phyloP scores from a whole-genome alignment of 805 yeast genomes.

The Yarrowia hollandica region DNA sequence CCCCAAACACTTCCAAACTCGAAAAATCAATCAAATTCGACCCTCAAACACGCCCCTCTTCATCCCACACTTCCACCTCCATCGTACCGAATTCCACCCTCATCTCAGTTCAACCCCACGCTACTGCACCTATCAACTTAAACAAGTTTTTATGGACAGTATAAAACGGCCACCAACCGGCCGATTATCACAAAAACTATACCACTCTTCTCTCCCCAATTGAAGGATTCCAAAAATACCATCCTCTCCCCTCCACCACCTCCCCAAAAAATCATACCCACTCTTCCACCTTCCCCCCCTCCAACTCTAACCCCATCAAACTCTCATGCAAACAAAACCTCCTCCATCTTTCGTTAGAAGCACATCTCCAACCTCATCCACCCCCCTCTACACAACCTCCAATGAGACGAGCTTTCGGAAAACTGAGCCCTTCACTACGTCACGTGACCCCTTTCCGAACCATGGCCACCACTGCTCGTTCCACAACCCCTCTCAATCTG shows the following conservation, averaged over 20 bases:
- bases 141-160: not conserved
- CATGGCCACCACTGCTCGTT: constrained; percentile 16
- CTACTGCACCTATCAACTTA: no score
- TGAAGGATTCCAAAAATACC: no score
- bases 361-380: not conserved
- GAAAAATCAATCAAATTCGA: no score
- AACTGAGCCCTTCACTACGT: not conserved
- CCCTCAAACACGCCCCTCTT: no score
- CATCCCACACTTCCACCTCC: not conserved
- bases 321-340: no score
- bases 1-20: no score
- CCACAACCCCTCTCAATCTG: constrained; percentile 15
- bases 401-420: constrained; percentile 1
- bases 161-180: no score
- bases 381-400: not conserved
- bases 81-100: no score
- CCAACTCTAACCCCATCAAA: constrained; percentile 3
- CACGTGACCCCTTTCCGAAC: not conserved
- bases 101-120: no score
- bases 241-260: not conserved
- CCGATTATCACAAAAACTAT: not conserved
- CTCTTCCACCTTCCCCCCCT: not conserved
- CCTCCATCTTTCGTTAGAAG: no score
- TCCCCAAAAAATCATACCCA: no score
- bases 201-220: not conserved